These are phyloP conservation scores for Macadamia tetraphylla DNA, from an alignment of 164 flowering plant species.

Conservation along the genomic window DNA sequence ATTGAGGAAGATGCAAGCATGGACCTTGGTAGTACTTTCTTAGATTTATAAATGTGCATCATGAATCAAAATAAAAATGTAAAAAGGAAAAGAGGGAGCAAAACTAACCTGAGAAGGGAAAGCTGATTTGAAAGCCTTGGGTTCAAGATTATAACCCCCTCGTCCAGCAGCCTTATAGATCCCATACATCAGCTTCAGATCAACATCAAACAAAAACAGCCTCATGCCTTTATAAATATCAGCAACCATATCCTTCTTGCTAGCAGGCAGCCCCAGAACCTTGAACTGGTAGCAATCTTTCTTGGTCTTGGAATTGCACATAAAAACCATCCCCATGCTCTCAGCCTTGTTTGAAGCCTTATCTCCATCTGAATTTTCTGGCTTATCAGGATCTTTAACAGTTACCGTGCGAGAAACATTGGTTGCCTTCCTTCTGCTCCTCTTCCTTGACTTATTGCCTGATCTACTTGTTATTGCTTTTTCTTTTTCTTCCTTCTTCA, in stretches of 20 bases:
- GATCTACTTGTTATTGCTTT: constrained; percentile 8
- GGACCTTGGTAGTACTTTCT: no score
- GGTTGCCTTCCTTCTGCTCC: constrained; percentile 8
- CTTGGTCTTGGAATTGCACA: constrained; percentile 60
- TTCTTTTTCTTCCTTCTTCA: constrained; percentile 12
- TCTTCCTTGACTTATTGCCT: constrained; percentile 11
- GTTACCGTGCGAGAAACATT: background rate
- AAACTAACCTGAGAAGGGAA: constrained; percentile 55
- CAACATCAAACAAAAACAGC: constrained; percentile 52
- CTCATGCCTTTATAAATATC: constrained; percentile 48
- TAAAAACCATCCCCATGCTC: constrained; percentile 51
- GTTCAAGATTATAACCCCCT: constrained; percentile 53
- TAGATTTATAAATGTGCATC: background rate
- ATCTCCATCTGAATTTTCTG: constrained; percentile 20
- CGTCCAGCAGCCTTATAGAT: constrained; percentile 54
- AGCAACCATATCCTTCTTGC: constrained; percentile 39
- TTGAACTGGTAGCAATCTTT: constrained; percentile 46
- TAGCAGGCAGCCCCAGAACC: constrained; percentile 51
- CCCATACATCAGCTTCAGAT: constrained; percentile 52
- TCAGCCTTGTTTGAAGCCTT: constrained; percentile 22
- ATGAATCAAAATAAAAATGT: background rate
- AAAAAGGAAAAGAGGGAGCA: background rate
- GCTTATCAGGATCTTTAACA: constrained; percentile 13
- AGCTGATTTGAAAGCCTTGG: constrained; percentile 51
- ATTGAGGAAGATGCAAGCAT: no score